Evolutionary conservation across 345 rosid species (phyloP).

Genomic region (Brassica rapa): DNA sequence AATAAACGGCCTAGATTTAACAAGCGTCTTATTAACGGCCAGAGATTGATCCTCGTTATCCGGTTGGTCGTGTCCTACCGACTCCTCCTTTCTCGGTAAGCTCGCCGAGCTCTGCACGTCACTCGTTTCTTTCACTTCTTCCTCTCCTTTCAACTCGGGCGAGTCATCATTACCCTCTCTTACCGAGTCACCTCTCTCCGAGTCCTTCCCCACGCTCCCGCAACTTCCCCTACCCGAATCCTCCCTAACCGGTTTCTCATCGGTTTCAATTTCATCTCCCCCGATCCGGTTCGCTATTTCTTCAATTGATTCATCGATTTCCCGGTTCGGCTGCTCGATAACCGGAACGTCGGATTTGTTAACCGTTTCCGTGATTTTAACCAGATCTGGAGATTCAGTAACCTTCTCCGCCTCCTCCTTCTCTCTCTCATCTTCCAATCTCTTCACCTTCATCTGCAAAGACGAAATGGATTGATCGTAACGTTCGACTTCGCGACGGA

Average conservation of each 20-base stretch:
- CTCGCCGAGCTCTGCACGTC: conserved; percentile 75
- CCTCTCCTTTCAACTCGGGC: conserved; percentile 39
- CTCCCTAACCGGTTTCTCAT: conserved; percentile 29
- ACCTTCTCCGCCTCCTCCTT: conserved; percentile 12
- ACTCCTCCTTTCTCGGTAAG: conserved; percentile 43
- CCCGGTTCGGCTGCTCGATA: conserved; percentile 35
- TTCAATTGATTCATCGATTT: conserved; percentile 8
- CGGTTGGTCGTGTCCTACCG: conserved; percentile 44
- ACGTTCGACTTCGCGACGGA: conserved; percentile 61
- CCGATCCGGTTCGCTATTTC: conserved; percentile 12
- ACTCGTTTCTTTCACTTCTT: conserved; percentile 40
- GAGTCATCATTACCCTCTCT: conserved; percentile 39
- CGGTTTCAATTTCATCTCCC: neutral
- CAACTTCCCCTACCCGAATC: conserved; percentile 54
- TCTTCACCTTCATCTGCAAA: conserved; percentile 67
- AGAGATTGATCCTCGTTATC: conserved; percentile 50
- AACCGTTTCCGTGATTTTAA: conserved; percentile 24
- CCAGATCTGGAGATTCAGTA: conserved; percentile 54
- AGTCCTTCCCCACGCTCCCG: conserved; percentile 46
- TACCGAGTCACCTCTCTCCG: conserved; percentile 30
- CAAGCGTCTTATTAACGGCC: conserved; percentile 22
- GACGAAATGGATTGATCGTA: conserved; percentile 64
- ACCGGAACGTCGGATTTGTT: conserved; percentile 12
- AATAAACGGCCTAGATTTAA: conserved; percentile 58
- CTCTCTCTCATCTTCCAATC: conserved; percentile 63